Percentiles rank a stretch among this genome's conserved stretches.
Evolutionary conservation across 441 rosid species (phyloP).

Genomic region (Capsella rubella): DNA sequence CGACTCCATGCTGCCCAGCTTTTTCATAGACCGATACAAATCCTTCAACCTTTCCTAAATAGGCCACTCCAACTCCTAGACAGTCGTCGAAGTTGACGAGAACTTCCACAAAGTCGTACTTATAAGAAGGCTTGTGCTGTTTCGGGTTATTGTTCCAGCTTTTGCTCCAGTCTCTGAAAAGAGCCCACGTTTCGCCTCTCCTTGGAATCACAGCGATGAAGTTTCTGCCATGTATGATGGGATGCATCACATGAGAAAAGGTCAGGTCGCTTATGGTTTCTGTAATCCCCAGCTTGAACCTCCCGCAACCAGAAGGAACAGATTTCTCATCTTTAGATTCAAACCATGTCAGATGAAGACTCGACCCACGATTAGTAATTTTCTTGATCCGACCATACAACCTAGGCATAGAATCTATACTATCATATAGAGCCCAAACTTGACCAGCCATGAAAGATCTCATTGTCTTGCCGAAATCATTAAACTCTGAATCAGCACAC

Average conservation of each 20-base stretch:
- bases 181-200: slow-evolving; percentile 84
- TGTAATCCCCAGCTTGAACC: slow-evolving; percentile 52
- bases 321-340: slow-evolving; percentile 45
- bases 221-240: slow-evolving; percentile 41
- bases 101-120: slow-evolving; percentile 77
- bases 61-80: slow-evolving; percentile 56
- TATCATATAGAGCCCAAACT: slow-evolving; percentile 63
- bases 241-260: slow-evolving; percentile 70
- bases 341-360: slow-evolving; percentile 55
- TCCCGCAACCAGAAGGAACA: slow-evolving; percentile 62
- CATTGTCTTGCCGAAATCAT: slow-evolving; percentile 26
- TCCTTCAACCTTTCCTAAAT: slow-evolving; percentile 72
- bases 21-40: slow-evolving; percentile 44
- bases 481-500: slow-evolving; percentile 34
- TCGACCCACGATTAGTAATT: slow-evolving; percentile 38
- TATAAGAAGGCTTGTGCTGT: slow-evolving; percentile 57
- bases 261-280: slow-evolving; percentile 45
- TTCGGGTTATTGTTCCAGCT: slow-evolving; percentile 30
- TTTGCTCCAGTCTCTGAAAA: slow-evolving; percentile 74
- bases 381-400: slow-evolving; percentile 54
- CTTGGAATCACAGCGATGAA: slow-evolving; percentile 57
- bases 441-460: slow-evolving; percentile 22
- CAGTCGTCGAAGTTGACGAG: slow-evolving; percentile 50
- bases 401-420: slow-evolving; percentile 61
- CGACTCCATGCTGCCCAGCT: not conserved